These are phyloP conservation scores for Viola odorata DNA, from an alignment of 345 rosid species.

Conservation along the genomic window DNA sequence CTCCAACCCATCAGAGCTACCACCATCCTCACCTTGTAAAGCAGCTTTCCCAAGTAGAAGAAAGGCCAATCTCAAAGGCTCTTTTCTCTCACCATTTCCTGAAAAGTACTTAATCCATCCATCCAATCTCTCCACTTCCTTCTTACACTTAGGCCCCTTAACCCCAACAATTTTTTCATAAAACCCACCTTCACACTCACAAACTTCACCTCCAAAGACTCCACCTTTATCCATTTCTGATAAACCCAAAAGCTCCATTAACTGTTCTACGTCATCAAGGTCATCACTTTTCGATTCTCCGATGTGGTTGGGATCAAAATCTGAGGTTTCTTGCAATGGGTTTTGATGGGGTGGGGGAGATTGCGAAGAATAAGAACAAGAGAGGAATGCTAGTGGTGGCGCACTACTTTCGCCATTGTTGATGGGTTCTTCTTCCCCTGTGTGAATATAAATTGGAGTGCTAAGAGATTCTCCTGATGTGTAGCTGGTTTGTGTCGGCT, in stretches of 20 bases:
- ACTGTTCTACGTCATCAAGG: constrained; percentile 24
- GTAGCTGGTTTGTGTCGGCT: constrained; percentile 3
- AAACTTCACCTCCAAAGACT: constrained; percentile 7
- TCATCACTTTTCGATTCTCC: constrained; percentile 1
- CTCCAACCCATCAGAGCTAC: constrained; percentile 27
- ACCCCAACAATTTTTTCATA: constrained; percentile 44
- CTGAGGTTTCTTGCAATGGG: constrained; percentile 13
- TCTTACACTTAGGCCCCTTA: constrained; percentile 42
- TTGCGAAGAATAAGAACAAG: constrained; percentile 24
- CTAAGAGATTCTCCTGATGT: constrained; percentile 26
- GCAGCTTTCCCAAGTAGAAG: constrained; percentile 48
- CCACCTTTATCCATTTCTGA: constrained; percentile 9
- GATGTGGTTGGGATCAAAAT: neutral
- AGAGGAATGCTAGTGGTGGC: constrained; percentile 37
- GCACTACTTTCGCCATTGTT: constrained; percentile 32
- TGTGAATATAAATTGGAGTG: constrained; percentile 34
- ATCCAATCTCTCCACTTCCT: constrained; percentile 39
- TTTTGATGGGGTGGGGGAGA: constrained; percentile 17
- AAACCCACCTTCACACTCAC: constrained; percentile 37
- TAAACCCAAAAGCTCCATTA: constrained; percentile 37
- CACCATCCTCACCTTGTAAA: constrained; percentile 16
- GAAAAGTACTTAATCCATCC: constrained; percentile 37
- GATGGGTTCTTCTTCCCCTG: neutral
- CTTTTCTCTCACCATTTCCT: constrained; percentile 19
- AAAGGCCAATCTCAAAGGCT: constrained; percentile 45